Evolutionary conservation across 139 green algal species (phyloP), one percentile per base, ranked within the genome.

Genomic region (Penium margaritaceum): DNA sequence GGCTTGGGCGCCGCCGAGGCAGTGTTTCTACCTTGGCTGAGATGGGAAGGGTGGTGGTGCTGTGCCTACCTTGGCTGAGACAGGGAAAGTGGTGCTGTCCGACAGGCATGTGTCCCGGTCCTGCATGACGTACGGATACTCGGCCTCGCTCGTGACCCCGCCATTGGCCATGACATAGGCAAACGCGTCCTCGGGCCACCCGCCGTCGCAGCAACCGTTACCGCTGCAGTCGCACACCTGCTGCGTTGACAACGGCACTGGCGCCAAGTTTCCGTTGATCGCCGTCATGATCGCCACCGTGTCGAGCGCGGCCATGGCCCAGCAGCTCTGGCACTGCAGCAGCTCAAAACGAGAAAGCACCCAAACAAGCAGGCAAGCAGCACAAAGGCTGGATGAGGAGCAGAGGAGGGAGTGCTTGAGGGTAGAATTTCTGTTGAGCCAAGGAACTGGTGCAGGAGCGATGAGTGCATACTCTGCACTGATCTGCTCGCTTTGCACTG

Each of bases 321-420:
- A 69, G 34, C 62, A 69, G 62, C 62, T 69, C 35, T 17, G 21
- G 62, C 62, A 69, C 62, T 69, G 36, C 62, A n/a, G n/a, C n/a
- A n/a, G n/a, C n/a, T n/a, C n/a, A n/a, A n/a, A n/a, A n/a, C n/a
- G n/a, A n/a, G n/a, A n/a, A n/a, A n/a, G n/a, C n/a, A n/a, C n/a
- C n/a, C n/a, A n/a, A n/a, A n/a, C n/a, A n/a, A n/a, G n/a, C n/a
- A n/a, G n/a, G n/a, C n/a, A n/a, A n/a, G n/a, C n/a, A n/a, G n/a
- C n/a, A n/a, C n/a, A n/a, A n/a, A n/a, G n/a, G n/a, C n/a, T n/a
- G n/a, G n/a, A n/a, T n/a, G n/a, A n/a, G n/a, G n/a, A n/a, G n/a
- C n/a, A n/a, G n/a, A n/a, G n/a, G n/a, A n/a, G n/a, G n/a, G n/a
- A n/a, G n/a, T n/a, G n/a, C n/a, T n/a, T n/a, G n/a, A n/a, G n/a